A percentile compares a stretch with the other conserved stretches of the same genome.
These are phyloP conservation scores for Claviceps pazoutovae DNA, from an alignment of 2,329 filamentous ascomycete genomes.

Conservation along the genomic window DNA sequence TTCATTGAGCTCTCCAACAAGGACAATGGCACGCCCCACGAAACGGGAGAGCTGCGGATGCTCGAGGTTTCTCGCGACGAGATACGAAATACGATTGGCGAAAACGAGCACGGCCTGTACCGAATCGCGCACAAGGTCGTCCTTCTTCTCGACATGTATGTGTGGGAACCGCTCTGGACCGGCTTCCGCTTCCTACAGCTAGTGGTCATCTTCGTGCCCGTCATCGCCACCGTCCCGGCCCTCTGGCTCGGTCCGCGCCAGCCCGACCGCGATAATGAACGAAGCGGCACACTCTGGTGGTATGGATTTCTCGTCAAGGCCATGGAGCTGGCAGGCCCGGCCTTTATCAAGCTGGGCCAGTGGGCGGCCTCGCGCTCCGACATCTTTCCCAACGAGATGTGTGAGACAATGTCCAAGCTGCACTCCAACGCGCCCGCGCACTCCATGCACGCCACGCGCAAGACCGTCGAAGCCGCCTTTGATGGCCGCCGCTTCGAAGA, in stretches of 20 bases:
- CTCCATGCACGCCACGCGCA: constrained; percentile 64
- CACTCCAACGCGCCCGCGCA: constrained; percentile 93
- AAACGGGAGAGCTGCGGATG: constrained; percentile 78
- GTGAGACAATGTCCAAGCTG: constrained; percentile 81
- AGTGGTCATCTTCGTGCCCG: constrained; percentile 78
- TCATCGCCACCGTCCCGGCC: constrained; percentile 63
- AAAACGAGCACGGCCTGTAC: constrained; percentile 44
- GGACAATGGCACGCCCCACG: constrained; percentile 31
- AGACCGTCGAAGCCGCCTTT: constrained; percentile 70
- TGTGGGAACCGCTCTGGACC: constrained; percentile 80
- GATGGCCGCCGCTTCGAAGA: constrained; percentile 67
- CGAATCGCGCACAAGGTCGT: constrained; percentile 45
- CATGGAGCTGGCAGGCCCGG: constrained; percentile 88
- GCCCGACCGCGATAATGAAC: constrained; percentile 55
- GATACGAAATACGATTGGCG: constrained; percentile 53
- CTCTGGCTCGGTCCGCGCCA: constrained; percentile 64
- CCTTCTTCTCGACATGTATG: constrained; percentile 54
- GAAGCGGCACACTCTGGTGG: constrained; percentile 83
- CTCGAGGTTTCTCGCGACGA: constrained; percentile 68
- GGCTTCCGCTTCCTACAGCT: constrained; percentile 80
- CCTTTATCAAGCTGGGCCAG: constrained; percentile 98
- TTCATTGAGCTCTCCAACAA: constrained; percentile 45
- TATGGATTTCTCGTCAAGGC: constrained; percentile 73
- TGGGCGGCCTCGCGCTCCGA: constrained; percentile 95
- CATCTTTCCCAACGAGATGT: constrained; percentile 90